A percentile compares a stretch with the other conserved stretches of the same genome.
These are phyloP conservation scores for Prunus fruticosa DNA, from an alignment of 306 rosid genomes.

Conservation along the genomic window DNA sequence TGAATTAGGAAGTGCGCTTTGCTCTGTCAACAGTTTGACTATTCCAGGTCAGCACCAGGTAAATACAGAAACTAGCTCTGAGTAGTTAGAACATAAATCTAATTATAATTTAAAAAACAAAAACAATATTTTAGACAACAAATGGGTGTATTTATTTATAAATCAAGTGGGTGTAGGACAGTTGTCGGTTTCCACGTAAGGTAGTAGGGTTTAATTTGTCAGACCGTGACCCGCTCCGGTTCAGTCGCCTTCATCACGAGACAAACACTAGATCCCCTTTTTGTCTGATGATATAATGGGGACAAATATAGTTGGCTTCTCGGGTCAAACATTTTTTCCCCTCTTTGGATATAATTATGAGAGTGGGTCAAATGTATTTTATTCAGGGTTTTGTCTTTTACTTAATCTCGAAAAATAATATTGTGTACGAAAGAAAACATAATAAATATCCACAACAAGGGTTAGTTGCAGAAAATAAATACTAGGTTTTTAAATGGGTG, in stretches of 20 bases:
- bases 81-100: no score
- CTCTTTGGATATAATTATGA: background rate
- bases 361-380: constrained; percentile 37
- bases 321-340: constrained; percentile 34
- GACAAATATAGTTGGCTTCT: background rate
- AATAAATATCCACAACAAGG: background rate
- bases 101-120: no score
- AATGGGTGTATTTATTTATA: background rate
- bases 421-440: background rate
- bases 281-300: constrained; percentile 7
- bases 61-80: background rate
- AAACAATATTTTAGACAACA: no score
- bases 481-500: background rate
- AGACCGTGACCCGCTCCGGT: constrained; percentile 28
- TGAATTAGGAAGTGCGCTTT: background rate
- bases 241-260: constrained; percentile 30
- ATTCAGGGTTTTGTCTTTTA: background rate
- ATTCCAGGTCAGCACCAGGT: constrained; percentile 15
- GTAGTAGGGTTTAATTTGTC: background rate
- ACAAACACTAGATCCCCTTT: constrained; percentile 9
- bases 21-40: background rate
- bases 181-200: constrained; percentile 7
- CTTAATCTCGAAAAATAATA: background rate
- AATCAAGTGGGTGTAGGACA: constrained; percentile 9
- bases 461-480: background rate